Evolutionary conservation across 257 asterid species (phyloP), one percentile per base, ranked within the genome.

Genomic region (Avicennia marina): DNA sequence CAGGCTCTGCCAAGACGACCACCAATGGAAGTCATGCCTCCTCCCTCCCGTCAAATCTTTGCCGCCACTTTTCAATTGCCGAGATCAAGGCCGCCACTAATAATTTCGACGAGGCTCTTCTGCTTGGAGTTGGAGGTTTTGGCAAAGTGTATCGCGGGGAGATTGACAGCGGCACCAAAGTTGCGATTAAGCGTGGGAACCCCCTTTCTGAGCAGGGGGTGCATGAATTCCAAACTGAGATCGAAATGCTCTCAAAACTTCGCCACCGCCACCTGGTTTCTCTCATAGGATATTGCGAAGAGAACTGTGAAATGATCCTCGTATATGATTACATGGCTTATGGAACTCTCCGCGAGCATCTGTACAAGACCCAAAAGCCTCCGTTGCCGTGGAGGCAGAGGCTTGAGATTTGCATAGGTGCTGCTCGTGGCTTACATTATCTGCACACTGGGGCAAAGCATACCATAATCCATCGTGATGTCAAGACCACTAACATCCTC

Each of bases 151-250:
- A 85, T 59, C 70, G 71, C 29, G 96, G 96, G 55, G 96, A 89
- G 66, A 74, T 89, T 40, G 96, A 89, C 58, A 83, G 95, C 3
- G 94, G 96, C 34, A 81, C 87, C 5, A 89, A 83, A 60, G 95
- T 89, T 11, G 96, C 96, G 1, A 89, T 89, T 47, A 89, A 89
- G 87, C 94, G 96, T 40, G 96, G 95, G 40, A 89, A 89, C 71
- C 96, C 96, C 1, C 81, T 85, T 6, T 83, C 96, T 2, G 96
- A 85, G 26, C 95, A 88, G 55, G 96, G 96, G 6, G 69, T 88
- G 45, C 94, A 88, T 39, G 96, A 88, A 58, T 87, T 87, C 81
- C 96, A 87, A 71, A 87, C 96, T 2, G 96, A 87, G 77, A 87
- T 87, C 3, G 96, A 85, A 68, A 85, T 88, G 96, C 96, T 88